Evolutionary conservation across 2,329 filamentous ascomycete genomes (phyloP), one percentile per base, ranked within the genome.

Genomic region (Epichloe typhina): DNA sequence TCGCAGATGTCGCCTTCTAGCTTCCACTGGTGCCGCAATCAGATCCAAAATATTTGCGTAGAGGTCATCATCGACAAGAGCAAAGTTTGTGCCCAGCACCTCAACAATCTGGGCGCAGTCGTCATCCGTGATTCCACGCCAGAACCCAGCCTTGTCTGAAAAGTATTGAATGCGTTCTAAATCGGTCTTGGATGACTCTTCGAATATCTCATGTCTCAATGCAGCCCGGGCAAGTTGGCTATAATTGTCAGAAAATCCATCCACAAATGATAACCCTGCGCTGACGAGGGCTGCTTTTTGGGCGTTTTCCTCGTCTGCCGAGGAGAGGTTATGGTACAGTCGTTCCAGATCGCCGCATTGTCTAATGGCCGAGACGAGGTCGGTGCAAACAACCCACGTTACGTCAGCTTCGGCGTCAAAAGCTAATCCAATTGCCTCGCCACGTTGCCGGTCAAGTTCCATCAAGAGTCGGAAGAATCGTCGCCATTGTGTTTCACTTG

Each of bases 381-480:
- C 90, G 1, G 90, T 82, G 59, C 88, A 84, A 4, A 95, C 75
- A 45, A 94, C 76, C 88, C 89, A 96, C 2, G 88, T 79, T 70
- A 90, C 77, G 47, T 84, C 82, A 9, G 77, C 75, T 46, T 79
- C 74, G 0, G 76, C 66, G 60, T 97, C 93, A 50, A 87, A 82
- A 0, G 83, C 79, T 43, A 97, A 72, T 1, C 86, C 83, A 43
- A 97, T 69, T 0, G 87, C 84, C 61, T 96, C 90, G 17, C 86
- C 84, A 60, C 90, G 78, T 60, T 88, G 84, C 60, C 86, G 89
- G 63, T 97, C 89, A 40, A 98, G 71, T 63, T 95, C 90, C 12
- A 86, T 75, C 17, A 95, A 76, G 17, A 97, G 75, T 35, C 89
- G 82, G 70, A 89, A 95, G 66, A 95, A 95, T 47, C 86, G 80